Evolutionary conservation across 2,329 filamentous ascomycete species (phyloP).

Genomic region (Claviceps humidiphila): DNA sequence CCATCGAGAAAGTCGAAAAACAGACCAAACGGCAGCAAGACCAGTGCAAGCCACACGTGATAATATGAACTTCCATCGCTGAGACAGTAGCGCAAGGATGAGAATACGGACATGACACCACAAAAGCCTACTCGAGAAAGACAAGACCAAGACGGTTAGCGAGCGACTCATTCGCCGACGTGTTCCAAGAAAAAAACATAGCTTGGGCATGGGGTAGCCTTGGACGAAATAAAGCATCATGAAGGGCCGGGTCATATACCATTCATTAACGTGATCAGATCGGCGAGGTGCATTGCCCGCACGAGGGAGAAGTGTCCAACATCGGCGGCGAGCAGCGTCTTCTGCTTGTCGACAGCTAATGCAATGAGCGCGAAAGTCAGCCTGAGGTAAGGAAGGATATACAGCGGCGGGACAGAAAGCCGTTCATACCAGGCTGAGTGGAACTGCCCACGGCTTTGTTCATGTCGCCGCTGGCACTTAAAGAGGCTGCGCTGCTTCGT

Average conservation of each 20-base stretch:
- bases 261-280: conserved; percentile 75
- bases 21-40: conserved; percentile 79
- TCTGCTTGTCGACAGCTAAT: conserved; percentile 61
- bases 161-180: not conserved
- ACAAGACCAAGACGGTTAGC: not conserved
- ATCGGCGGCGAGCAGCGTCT: conserved; percentile 54
- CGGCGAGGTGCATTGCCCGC: conserved; percentile 61
- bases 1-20: conserved; percentile 99
- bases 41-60: conserved; percentile 71
- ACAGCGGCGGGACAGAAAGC: not conserved
- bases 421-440: conserved; percentile 20
- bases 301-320: conserved; percentile 61
- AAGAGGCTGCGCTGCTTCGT: conserved; percentile 33
- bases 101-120: conserved; percentile 90
- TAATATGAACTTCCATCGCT: conserved; percentile 50
- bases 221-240: not conserved
- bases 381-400: not conserved
- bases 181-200: not conserved
- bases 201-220: not conserved
- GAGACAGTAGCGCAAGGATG: conserved; percentile 85
- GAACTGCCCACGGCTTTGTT: conserved; percentile 17
- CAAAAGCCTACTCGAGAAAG: conserved; percentile 50
- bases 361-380: not conserved
- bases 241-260: conserved; percentile 27
- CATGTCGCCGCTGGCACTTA: conserved; percentile 13